Percentiles rank a stretch among this genome's conserved stretches.
Evolutionary conservation across 176 grass and related monocot genomes (phyloP).

Genomic region (Zoysia japonica): DNA sequence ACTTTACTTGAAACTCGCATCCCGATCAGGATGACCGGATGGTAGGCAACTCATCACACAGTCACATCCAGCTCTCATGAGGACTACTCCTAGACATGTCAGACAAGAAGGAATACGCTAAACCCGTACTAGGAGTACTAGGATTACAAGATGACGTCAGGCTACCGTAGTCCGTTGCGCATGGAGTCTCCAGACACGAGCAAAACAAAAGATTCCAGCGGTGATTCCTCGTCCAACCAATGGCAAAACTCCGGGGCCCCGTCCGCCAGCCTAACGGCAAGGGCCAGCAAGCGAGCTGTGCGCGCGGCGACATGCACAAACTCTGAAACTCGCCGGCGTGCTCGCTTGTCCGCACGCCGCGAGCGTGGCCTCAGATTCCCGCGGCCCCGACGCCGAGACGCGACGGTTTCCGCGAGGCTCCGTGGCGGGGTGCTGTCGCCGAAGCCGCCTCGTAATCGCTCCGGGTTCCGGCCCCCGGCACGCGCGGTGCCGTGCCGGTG

Average conservation of each 20-base stretch:
- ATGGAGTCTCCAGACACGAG: not conserved
- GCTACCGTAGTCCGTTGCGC: not conserved
- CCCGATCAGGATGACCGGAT: not conserved
- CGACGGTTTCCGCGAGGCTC: not conserved
- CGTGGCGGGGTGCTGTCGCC: not conserved
- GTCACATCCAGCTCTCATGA: not conserved
- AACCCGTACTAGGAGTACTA: not conserved
- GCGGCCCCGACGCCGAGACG: not conserved
- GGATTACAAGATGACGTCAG: not conserved
- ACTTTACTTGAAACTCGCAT: conserved; percentile 3
- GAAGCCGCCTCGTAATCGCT: not conserved
- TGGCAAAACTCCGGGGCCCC: no score
- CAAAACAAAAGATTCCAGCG: not conserved
- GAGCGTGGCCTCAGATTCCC: conserved; percentile 36
- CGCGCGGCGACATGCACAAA: conserved; percentile 31
- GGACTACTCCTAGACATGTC: not conserved
- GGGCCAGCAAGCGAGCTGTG: not conserved
- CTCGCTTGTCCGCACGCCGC: conserved; percentile 27
- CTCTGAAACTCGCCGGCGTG: not conserved
- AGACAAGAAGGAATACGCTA: not conserved
- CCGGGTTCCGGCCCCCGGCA: no score
- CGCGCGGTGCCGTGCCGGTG: not conserved
- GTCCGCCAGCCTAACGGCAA: no score
- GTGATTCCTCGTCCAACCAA: not conserved
- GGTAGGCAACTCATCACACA: not conserved